Percentiles rank a stretch among this genome's conserved stretches.
Evolutionary conservation across 768 basidiomycete species (phyloP).

Genomic region (Pholiota microspora): DNA sequence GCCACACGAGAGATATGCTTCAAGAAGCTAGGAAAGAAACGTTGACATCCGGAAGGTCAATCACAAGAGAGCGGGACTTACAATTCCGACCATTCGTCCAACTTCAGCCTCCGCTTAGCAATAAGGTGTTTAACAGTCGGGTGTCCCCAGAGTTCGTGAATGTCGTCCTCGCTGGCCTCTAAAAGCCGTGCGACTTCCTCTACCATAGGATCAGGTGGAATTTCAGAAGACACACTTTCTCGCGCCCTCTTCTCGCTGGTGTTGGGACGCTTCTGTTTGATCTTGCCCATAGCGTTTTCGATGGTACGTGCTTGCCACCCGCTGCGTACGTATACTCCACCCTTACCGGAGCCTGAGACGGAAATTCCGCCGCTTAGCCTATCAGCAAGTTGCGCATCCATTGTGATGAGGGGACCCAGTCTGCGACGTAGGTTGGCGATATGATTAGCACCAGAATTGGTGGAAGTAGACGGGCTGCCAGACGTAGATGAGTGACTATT

Average conservation of each 20-base stretch:
- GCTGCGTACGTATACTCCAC: constrained; percentile 72
- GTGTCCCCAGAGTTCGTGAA: constrained; percentile 71
- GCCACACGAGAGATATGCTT: constrained; percentile 72
- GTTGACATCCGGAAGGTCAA: constrained; percentile 11
- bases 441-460: constrained; percentile 31
- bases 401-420: constrained; percentile 56
- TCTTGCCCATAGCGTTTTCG: constrained; percentile 47
- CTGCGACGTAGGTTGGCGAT: constrained; percentile 58
- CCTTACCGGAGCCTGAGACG: constrained; percentile 74
- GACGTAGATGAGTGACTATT: constrained; percentile 23
- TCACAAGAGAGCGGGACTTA: constrained; percentile 36
- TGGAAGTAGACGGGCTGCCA: constrained; percentile 24
- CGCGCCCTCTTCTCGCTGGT: constrained; percentile 31
- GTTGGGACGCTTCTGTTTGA: constrained; percentile 31
- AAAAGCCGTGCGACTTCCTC: constrained; percentile 63
- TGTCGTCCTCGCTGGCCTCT: constrained; percentile 56
- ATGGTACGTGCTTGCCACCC: constrained; percentile 79
- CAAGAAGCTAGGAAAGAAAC: constrained; percentile 55
- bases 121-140: constrained; percentile 70
- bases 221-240: constrained; percentile 30
- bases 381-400: constrained; percentile 65
- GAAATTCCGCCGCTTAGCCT: constrained; percentile 72
- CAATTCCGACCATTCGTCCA: constrained; percentile 91
- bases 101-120: constrained; percentile 62
- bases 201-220: constrained; percentile 51